Evolutionary conservation across 257 asterid genomes (phyloP), one percentile per base, ranked within the genome.

Genomic region (Fraxinus quadrangulata): DNA sequence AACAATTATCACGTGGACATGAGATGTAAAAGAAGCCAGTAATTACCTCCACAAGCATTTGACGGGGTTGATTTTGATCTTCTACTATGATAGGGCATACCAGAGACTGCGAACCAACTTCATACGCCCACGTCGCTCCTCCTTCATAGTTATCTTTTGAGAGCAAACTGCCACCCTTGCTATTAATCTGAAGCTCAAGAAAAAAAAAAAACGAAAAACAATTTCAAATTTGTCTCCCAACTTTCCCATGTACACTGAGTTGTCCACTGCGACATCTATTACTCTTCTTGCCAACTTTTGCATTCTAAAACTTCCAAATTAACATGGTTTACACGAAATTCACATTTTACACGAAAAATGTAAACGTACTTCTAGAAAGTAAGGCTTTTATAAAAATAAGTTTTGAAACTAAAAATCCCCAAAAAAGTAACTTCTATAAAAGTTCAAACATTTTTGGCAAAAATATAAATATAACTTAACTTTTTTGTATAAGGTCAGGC

Each of bases 71-170:
- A 85, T 89, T 86, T 21, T 90, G 87, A 85, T 92, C 92, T 91
- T 92, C 96, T 17, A 92, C 94, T 71, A 87, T 81, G 68, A 92
- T 92, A 10, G 96, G 97, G 78, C 96, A 90, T 80, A 85, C 87
- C 88, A 80, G 85, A 70, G 96, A 87, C 76, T 89, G 92, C 6
- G 92, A 89, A 17, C 96, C 96, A 31, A 92, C 86, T 89, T 92
- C 97, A 80, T 90, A 92, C 1, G 94, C 97, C 96, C 97, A 92
- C 0, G 97, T 92, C 42, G 92, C 96, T 80, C 97, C 96, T 39
- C 94, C 93, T 77, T 85, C 96, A 59, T 80, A 81, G 75, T 86
- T 86, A 71, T 89, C 96, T 81, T 84, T 90, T 49, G 80, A 72
- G 67, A 85, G 84, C 61, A 86, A 70, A 36, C 89, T 86, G 5